Evolutionary conservation across 306 rosid species (phyloP), one percentile per base, ranked within the genome.

Genomic region (Quillaja saponaria): DNA sequence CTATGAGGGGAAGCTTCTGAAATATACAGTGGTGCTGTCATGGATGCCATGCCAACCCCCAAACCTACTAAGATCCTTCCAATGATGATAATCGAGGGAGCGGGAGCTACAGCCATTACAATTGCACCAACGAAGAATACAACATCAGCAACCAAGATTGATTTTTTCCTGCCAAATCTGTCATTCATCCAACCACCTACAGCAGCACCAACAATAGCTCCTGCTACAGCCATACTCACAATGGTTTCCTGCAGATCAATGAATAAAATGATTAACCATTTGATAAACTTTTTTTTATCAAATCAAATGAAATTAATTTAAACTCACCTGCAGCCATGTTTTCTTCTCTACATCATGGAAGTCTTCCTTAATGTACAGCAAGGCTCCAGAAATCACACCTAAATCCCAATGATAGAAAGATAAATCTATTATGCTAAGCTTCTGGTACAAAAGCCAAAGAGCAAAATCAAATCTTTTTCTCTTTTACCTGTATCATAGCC

Each of bases 381-480:
- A 67, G 14, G 97, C 97, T 5, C 97, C 97, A 65, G 96, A 91
- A 67, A 91, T 85, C 61, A 88, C 97, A 73, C 96, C 96, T 90
- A 42, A 33, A 78, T 11, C 4, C 33, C 34, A 46, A 39, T 8
- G 15, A 41, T 41, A 14, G 8, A n/a, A 60, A 12, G 13, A 9
- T 39, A 20, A 2, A n/a, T 17, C 7, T 12, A 20, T 17, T 11
- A 3, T 6, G 7, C 17, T 25, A 25, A 1, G 31, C 31, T 25
- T 25, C n/a, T 47, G 51, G 51, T 49, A 20, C 11, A 33, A 6
- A 12, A 14, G 15, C 48, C 48, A 3, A 25, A 25, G 2, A 25
- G 31, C 2, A 25, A 25, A 25, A 25, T 25, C 31, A 25, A 25
- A 25, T 25, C 4, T 25, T 25, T 25, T 4, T 25, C 31, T 25